These are phyloP conservation scores for Aureobasidium sp. DNA, from an alignment of 2,329 filamentous ascomycete genomes.

Conservation along the genomic window DNA sequence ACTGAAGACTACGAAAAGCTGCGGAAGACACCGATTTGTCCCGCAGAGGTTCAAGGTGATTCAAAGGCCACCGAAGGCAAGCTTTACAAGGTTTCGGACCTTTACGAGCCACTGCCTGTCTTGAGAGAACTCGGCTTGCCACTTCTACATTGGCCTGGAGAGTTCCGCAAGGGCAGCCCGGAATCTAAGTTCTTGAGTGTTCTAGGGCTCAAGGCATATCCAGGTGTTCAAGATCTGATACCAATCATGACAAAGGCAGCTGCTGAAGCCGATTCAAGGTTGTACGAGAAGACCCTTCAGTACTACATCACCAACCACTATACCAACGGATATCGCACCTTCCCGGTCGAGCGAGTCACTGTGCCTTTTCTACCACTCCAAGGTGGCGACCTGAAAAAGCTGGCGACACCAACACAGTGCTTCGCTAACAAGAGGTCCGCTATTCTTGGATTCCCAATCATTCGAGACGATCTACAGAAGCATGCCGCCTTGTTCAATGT, in stretches of 20 bases:
- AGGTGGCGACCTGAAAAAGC: slow-evolving; percentile 30
- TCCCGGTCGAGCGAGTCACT: slow-evolving; percentile 44
- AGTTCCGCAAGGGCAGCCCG: slow-evolving; percentile 52
- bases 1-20: slow-evolving; percentile 69
- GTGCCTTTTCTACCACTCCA: slow-evolving; percentile 58
- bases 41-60: slow-evolving; percentile 54
- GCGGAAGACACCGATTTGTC: slow-evolving; percentile 69
- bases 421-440: slow-evolving; percentile 72
- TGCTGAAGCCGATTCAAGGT: slow-evolving; percentile 39
- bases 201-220: slow-evolving; percentile 65
- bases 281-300: slow-evolving; percentile 62
- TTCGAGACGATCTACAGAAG: slow-evolving; percentile 64
- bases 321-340: slow-evolving; percentile 62
- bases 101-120: slow-evolving; percentile 69
- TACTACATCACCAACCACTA: slow-evolving; percentile 80
- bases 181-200: slow-evolving; percentile 67
- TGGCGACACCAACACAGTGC: slow-evolving; percentile 67
- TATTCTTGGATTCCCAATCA: slow-evolving; percentile 70
- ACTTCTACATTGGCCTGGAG: slow-evolving; percentile 74
- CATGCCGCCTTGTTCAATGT: slow-evolving; percentile 86
- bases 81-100: slow-evolving; percentile 63
- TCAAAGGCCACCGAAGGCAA: slow-evolving; percentile 21
- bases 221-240: slow-evolving; percentile 64
- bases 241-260: slow-evolving; percentile 61
- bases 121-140: slow-evolving; percentile 64